Evolutionary conservation across 1,284 basidiomycete species (phyloP).

Genomic region (Veloporphyrellus conicus): DNA sequence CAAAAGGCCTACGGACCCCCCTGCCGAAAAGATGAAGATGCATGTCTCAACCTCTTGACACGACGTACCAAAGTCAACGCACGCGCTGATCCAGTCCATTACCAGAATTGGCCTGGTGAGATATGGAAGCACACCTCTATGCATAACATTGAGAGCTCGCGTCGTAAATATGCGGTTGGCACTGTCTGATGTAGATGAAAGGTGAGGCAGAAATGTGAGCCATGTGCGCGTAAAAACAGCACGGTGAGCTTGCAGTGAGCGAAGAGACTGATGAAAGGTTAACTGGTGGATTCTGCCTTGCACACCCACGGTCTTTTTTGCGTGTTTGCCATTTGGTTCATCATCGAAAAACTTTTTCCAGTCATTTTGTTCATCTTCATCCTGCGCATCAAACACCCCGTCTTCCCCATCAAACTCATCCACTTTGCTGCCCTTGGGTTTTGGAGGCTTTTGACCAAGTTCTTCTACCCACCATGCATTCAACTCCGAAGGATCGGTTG

Average conservation of each 20-base stretch:
- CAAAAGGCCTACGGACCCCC: slow-evolving; percentile 83
- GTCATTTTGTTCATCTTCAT: slow-evolving; percentile 61
- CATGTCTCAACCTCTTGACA: not conserved
- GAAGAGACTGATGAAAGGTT: slow-evolving; percentile 71
- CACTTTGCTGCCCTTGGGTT: slow-evolving; percentile 42
- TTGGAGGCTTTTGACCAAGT: slow-evolving; percentile 58
- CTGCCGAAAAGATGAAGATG: slow-evolving; percentile 36
- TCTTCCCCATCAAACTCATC: slow-evolving; percentile 44
- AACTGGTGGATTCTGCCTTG: slow-evolving; percentile 55
- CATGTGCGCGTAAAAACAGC: slow-evolving; percentile 77
- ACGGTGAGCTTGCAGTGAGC: slow-evolving; percentile 68
- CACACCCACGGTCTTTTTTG: slow-evolving; percentile 36
- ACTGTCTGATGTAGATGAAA: slow-evolving; percentile 42
- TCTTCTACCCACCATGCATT: slow-evolving; percentile 85
- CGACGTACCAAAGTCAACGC: slow-evolving; percentile 75
- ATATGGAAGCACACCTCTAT: slow-evolving; percentile 81
- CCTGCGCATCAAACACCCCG: slow-evolving; percentile 34
- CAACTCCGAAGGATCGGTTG: slow-evolving; percentile 69
- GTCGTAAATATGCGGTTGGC: slow-evolving; percentile 47
- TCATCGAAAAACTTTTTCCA: slow-evolving; percentile 82
- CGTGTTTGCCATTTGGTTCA: slow-evolving; percentile 38
- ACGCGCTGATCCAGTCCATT: slow-evolving; percentile 92
- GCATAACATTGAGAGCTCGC: slow-evolving; percentile 74
- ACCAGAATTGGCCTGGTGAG: slow-evolving; percentile 76
- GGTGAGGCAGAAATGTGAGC: slow-evolving; percentile 64